Conservation (phyloP, 2,329 filamentous ascomycete genomes). For the Diplodia mutila region DNA sequence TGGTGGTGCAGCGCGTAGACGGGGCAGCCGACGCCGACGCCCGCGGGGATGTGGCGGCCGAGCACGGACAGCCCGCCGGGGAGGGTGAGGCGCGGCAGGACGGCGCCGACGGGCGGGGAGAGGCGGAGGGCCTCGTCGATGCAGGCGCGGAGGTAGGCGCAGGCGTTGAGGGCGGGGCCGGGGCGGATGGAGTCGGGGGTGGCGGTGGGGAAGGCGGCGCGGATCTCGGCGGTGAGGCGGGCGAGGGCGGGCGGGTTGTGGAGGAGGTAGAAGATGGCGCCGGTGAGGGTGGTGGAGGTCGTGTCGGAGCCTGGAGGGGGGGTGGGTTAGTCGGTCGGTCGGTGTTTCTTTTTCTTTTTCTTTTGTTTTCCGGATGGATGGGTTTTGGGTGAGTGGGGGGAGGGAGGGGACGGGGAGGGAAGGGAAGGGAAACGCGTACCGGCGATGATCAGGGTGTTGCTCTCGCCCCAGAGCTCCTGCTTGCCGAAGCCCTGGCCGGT, state of each 20-base stretch:
- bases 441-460: slow-evolving; percentile 54
- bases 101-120: slow-evolving; percentile 44
- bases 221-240: slow-evolving; percentile 41
- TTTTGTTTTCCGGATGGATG: neutral
- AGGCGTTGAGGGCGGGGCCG: slow-evolving; percentile 40
- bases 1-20: slow-evolving; percentile 49
- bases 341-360: neutral
- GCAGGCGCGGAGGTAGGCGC: slow-evolving; percentile 44
- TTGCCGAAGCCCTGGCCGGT: slow-evolving; percentile 49
- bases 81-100: slow-evolving; percentile 41
- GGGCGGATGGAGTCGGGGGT: slow-evolving; percentile 45
- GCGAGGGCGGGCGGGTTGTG: slow-evolving; percentile 43
- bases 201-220: slow-evolving; percentile 40
- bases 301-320: slow-evolving; percentile 51
- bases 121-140: slow-evolving; percentile 49
- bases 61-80: slow-evolving; percentile 39
- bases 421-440: neutral
- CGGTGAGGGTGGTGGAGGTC: slow-evolving; percentile 48
- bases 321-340: neutral
- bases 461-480: slow-evolving; percentile 55
- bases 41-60: slow-evolving; percentile 38
- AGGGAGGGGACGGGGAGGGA: too few species aligned
- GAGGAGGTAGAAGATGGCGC: slow-evolving; percentile 51
- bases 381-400: neutral
- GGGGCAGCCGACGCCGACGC: slow-evolving; percentile 45